Base-by-base conservation (phyloP, 1,139 yeast genomes). In the Yamadazyma membranifaciens region DNA sequence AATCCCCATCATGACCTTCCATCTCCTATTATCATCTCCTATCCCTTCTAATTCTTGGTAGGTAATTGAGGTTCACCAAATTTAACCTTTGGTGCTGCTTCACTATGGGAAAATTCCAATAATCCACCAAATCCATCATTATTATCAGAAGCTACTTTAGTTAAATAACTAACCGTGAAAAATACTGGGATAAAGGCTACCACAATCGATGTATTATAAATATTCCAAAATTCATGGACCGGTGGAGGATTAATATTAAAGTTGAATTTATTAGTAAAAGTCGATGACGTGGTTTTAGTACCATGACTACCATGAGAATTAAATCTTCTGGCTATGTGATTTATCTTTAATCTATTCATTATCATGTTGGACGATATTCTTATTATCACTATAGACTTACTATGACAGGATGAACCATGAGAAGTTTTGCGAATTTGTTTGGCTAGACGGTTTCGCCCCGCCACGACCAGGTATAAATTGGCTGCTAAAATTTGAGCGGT, bases 181-280 rank as follows among this genome's bases (percentile, higher is more conserved):
- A 62, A 67, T 15, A 67, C 45, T 12, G 77, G 77, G 34, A 67
- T 56, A 43, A 69, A 65, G 26, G 72, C 73, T 41, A 70, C 47
- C 36, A 68, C 56, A 32, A 69, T 62, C 17, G 62, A 52, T 38
- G 67, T 59, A 51, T 71, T 70, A 47, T 68, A 62, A 20, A 57
- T 54, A 54, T 65, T 68, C 78, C 78, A 72, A 60, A 71, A 72
- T 50, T 66, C 69, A 49, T 72, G 78, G 35, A 69, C 72, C 44
- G 70, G 77, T 32, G 78, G 78, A 32, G 77, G 77, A 47, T 60
- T 61, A 47, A 62, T 63, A 55, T 72, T 64, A 60, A 72, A 72
- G 54, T 67, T 64, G 57, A 60, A 56, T 48, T 69, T 71, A 60
- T 72, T 72, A 55, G 56, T 64, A 63, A 72, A 72, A 10, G 69